Conservation (phyloP, 257 asterid genomes). For the Solanum tarijense region DNA sequence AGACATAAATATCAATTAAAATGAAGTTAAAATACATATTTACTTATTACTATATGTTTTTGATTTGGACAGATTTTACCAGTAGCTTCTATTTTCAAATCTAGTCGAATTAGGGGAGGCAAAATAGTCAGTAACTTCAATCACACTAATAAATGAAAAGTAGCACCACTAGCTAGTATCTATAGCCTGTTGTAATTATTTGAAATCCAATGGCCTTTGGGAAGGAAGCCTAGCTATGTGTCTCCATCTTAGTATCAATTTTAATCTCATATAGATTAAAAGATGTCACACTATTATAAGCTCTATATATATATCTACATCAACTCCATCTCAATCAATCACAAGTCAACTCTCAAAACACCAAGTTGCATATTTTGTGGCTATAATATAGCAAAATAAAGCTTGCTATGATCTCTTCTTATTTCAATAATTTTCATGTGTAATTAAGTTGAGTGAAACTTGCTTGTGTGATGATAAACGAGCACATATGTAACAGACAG, state of each 20-base stretch:
- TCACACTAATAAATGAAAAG: not conserved
- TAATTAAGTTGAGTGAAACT: not conserved
- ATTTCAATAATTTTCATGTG: not conserved
- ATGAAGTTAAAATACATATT: not conserved
- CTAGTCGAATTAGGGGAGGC: not conserved
- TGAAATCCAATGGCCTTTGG: not conserved
- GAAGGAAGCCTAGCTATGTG: not conserved
- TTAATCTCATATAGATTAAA: not conserved
- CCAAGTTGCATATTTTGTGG: not conserved
- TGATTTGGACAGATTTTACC: not conserved
- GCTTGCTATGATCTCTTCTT: not conserved
- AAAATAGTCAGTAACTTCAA: not conserved
- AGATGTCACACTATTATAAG: not conserved
- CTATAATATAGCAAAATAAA: not conserved
- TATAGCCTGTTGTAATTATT: not conserved
- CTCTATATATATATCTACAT: not conserved
- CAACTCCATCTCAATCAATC: not conserved
- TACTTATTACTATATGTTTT: too few relatives aligned
- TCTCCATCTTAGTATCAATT: not conserved
- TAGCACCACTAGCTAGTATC: not conserved
- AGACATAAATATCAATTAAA: accelerated
- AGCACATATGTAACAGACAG: not conserved
- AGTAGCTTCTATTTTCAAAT: not conserved
- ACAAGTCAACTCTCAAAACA: not conserved
- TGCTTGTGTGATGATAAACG: not conserved